Base-by-base conservation (phyloP, 768 basidiomycete genomes). In the Pleurotus sapidus region DNA sequence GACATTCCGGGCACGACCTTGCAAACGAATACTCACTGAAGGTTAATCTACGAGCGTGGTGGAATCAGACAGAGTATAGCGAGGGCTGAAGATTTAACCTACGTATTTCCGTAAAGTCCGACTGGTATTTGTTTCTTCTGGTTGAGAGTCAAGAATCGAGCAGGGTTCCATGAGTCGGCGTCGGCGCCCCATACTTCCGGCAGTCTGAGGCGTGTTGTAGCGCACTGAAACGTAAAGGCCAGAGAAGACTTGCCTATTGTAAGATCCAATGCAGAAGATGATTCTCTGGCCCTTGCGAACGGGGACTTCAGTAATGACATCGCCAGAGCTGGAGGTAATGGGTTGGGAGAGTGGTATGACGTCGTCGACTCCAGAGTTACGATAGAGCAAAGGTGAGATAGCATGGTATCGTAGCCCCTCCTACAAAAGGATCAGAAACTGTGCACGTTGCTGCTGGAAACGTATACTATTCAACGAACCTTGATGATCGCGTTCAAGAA, bases 401-500 rank as follows among this genome's bases (percentile, higher is more conserved):
- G 65, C 60, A 18, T 72, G 68, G 50, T 65, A 69, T 25, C 73
- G 64, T 50, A 72, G 57, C 3, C 66, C 65, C 61, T 75, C 73
- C 72, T 74, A 49, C 23, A 46, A 27, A 20, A 18, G 17, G 48
- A 18, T 34, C 23, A 49, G 30, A 18, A 20, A 20, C 20, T 20
- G 23, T 3, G 38, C 6, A 37, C 7, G 24, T 57, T 18, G 43
- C 30, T 37, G 24, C 20, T 8, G 1, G n/a, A n/a, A n/a, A n/a
- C n/a, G 30, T 25, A 27, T 23, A 20, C 20, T 20, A 20, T 5
- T 37, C 25, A 23, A 58, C 67, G 51, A 30, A 77, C 80, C 70
- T 81, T 81, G 34, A 79, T 60, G n/a, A 80, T 72, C 14, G 76
- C 77, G 39, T 66, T 68, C 25, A 78, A 66, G 53, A 77, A 83